Evolutionary conservation across 768 basidiomycete genomes (phyloP).

Genomic region (Podaxis sp.): DNA sequence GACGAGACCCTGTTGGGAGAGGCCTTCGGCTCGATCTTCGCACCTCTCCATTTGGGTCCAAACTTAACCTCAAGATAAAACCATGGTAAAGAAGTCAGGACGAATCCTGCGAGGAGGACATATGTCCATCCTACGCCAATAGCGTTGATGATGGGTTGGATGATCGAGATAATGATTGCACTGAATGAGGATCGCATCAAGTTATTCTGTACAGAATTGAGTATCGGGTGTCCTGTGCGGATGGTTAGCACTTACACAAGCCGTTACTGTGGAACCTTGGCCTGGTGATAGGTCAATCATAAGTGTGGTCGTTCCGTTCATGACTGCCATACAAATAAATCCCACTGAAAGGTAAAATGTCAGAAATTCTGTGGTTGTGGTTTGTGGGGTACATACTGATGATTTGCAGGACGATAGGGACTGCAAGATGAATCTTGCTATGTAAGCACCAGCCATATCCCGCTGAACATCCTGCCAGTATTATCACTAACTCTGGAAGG

Average conservation of each 20-base stretch:
- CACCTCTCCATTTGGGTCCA: constrained; percentile 39
- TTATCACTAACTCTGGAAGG: constrained; percentile 21
- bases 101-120: constrained; percentile 29
- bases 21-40: background rate
- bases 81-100: constrained; percentile 46
- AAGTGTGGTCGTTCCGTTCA: constrained; percentile 61
- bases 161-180: constrained; percentile 58
- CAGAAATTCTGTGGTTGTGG: background rate
- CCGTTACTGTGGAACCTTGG: constrained; percentile 66
- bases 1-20: background rate
- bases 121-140: constrained; percentile 23
- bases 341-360: constrained; percentile 41
- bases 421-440: constrained; percentile 44
- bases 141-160: constrained; percentile 56
- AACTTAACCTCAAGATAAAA: constrained; percentile 48
- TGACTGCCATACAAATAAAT: constrained; percentile 37
- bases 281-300: constrained; percentile 62
- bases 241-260: constrained; percentile 50
- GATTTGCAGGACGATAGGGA: constrained; percentile 47
- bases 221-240: background rate
- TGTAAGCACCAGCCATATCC: constrained; percentile 66
- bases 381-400: constrained; percentile 24
- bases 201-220: constrained; percentile 51
- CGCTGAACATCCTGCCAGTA: constrained; percentile 38
- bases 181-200: constrained; percentile 62